Evolutionary conservation across 106 monocot species (phyloP), one percentile per base, ranked within the genome.

Genomic region (Posidonia australis): DNA sequence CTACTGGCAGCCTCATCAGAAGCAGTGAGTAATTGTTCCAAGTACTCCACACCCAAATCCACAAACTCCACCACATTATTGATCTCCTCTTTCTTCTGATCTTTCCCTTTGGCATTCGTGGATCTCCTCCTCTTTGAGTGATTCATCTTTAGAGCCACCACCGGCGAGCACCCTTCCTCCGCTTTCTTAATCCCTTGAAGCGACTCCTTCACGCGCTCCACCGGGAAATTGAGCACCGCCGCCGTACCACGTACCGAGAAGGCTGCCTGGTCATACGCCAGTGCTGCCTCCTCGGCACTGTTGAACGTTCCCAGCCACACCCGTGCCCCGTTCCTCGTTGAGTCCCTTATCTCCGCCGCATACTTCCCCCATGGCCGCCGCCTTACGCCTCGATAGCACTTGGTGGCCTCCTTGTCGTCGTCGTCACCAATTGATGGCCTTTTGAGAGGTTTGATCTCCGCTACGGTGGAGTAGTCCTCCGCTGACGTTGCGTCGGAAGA

Each of bases 231-330:
- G 66, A 74, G 66, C 27, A 67, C 58, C 9, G 74, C 74, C 49
- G 19, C 14, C 5, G 58, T 1, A 5, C 74, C 74, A 7, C 74
- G 66, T 46, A 74, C 55, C 29, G 66, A 29, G 66, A 59, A 66
- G 26, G 74, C 74, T 1, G 74, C 74, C 65, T 66, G 74, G 74
- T 74, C 74, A 29, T 74, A 74, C 6, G 74, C 74, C 36, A 66
- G 65, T 13, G 74, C 74, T 22, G 66, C 74, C 46, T 65, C 59
- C 66, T 74, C 74, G 29, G 74, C 66, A 23, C 51, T 74, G 48
- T 67, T 58, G 60, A 74, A 74, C 13, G 74, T 74, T 13, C 74
- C 74, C n/a, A 74, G 74, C 74, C 74, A 74, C n/a, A 74, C 66
- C 41, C 66, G 64, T 10, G 5, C 54, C 6, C 72, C 72, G 29